Percentiles rank a stretch among this genome's conserved stretches.
Evolutionary conservation across 2,329 filamentous ascomycete species (phyloP).

Genomic region (Cucurbitaria berberidis): DNA sequence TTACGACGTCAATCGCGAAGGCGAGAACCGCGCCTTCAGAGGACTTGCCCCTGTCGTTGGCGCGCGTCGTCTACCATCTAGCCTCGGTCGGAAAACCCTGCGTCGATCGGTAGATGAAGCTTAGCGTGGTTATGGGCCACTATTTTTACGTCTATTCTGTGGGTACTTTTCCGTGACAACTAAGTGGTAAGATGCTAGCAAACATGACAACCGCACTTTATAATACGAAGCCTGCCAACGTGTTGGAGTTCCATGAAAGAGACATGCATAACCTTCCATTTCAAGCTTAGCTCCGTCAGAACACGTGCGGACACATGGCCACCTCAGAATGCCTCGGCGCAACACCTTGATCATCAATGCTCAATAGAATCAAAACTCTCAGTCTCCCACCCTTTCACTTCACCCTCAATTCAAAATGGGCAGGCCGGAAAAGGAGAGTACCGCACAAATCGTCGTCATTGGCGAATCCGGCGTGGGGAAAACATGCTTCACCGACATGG

Average conservation of each 20-base stretch:
- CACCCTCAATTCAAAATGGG: neutral
- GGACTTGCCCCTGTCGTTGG: slow-evolving; percentile 7
- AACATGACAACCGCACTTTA: neutral
- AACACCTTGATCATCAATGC: slow-evolving; percentile 2
- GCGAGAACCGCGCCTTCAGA: neutral
- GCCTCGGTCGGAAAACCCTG: slow-evolving; percentile 3
- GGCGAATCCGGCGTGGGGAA: slow-evolving; percentile 34
- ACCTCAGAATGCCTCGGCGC: too few species aligned
- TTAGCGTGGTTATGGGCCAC: slow-evolving; percentile 5
- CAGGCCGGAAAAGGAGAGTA: neutral
- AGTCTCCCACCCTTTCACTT: neutral
- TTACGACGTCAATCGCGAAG: neutral
- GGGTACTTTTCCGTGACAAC: neutral
- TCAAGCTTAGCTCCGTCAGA: neutral
- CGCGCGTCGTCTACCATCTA: slow-evolving; percentile 8
- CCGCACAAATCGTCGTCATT: slow-evolving; percentile 20
- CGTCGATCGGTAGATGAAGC: slow-evolving; percentile 1
- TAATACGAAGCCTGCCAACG: too few species aligned
- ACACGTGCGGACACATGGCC: neutral
- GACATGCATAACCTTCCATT: neutral
- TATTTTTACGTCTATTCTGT: neutral
- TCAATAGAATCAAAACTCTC: neutral
- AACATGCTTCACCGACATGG: slow-evolving; percentile 36
- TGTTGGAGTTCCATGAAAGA: too few species aligned
- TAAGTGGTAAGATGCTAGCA: neutral